Evolutionary conservation across 2,329 filamentous ascomycete species (phyloP).

Genomic region (Laburnicola sp.): DNA sequence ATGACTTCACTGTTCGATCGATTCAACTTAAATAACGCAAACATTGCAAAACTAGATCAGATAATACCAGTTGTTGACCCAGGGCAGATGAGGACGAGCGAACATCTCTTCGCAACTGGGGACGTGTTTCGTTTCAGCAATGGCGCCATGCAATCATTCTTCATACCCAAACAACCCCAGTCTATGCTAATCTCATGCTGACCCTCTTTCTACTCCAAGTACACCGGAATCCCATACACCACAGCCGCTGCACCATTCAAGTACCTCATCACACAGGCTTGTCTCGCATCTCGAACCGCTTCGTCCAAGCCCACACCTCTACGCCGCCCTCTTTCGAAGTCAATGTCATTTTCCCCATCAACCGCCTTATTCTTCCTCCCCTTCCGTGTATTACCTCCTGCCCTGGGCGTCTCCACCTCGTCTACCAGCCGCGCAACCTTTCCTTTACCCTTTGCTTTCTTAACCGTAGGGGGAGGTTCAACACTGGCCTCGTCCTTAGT

Average conservation of each 20-base stretch:
- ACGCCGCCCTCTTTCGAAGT: slow-evolving; percentile 31
- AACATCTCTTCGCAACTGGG: no score
- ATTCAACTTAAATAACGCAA: no score
- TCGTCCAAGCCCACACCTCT: slow-evolving; percentile 64
- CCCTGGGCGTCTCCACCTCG: slow-evolving; percentile 31
- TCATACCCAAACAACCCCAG: not conserved
- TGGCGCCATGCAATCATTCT: not conserved
- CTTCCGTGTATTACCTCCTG: slow-evolving; percentile 20
- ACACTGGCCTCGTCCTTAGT: slow-evolving; percentile 32
- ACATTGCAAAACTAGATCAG: no score
- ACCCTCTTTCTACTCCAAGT: slow-evolving; percentile 55
- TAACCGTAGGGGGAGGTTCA: slow-evolving; percentile 31
- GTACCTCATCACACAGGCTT: slow-evolving; percentile 84
- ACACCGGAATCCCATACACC: slow-evolving; percentile 93
- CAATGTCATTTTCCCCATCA: slow-evolving; percentile 25
- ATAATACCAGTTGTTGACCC: no score
- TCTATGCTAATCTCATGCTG: not conserved
- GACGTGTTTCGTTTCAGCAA: not conserved
- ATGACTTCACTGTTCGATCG: no score
- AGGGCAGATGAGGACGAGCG: no score
- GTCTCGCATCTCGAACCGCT: slow-evolving; percentile 74
- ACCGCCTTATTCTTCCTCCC: slow-evolving; percentile 33
- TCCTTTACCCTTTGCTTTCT: slow-evolving; percentile 36
- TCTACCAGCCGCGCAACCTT: slow-evolving; percentile 29
- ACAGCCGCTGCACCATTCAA: slow-evolving; percentile 92